Evolutionary conservation across 495 filamentous ascomycete genomes (phyloP).

Genomic region (Echria macrotheca): DNA sequence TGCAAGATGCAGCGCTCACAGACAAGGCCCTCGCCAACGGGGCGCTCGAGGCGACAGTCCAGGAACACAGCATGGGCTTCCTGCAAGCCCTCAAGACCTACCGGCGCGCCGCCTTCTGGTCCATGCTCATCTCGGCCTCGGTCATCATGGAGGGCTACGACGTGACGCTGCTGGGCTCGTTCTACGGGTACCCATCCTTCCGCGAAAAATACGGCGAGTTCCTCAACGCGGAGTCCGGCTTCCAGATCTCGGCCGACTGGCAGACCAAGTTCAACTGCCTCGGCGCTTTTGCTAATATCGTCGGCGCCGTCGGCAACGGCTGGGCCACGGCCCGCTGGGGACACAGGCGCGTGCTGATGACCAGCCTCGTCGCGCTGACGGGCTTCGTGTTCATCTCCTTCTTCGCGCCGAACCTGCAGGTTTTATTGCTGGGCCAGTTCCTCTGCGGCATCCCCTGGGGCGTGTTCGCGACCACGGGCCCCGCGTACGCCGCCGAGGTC

Average conservation of each 20-base stretch:
- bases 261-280: constrained; percentile 27
- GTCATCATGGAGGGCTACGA: constrained; percentile 55
- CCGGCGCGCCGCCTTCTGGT: not conserved
- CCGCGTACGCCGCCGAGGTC: constrained; percentile 55
- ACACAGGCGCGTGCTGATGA: constrained; percentile 39
- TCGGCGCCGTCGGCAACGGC: constrained; percentile 42
- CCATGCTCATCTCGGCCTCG: constrained; percentile 35
- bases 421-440: constrained; percentile 58
- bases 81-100: constrained; percentile 5
- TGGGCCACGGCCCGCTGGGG: constrained; percentile 44
- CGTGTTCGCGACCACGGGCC: constrained; percentile 41
- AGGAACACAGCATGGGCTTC: constrained; percentile 3
- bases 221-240: constrained; percentile 15
- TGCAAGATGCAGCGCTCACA: no score
- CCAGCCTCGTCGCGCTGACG: constrained; percentile 38
- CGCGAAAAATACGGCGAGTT: constrained; percentile 26
- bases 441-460: constrained; percentile 66
- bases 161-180: constrained; percentile 30
- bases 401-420: constrained; percentile 54
- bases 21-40: not conserved
- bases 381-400: constrained; percentile 49
- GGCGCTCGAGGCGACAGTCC: not conserved
- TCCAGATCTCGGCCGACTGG: constrained; percentile 31
- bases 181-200: constrained; percentile 30
- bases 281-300: constrained; percentile 29